phyloP scores from a whole-genome alignment of 352 stramenopile species.

The Pythium oligandrum region DNA sequence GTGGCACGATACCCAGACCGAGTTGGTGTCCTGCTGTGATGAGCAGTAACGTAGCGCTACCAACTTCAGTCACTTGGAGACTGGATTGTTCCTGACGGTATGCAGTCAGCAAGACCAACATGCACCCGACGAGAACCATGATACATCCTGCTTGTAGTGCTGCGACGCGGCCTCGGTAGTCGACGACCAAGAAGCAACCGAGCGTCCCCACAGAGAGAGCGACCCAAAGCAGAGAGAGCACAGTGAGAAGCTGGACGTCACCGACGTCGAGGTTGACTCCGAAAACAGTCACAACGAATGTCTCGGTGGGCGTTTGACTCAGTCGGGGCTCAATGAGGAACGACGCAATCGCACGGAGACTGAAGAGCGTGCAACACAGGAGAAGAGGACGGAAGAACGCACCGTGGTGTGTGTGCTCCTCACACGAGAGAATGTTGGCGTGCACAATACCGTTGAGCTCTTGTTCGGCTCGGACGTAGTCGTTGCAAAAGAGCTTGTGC shows the following conservation, averaged over 20 bases:
- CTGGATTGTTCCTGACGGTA: constrained; percentile 18
- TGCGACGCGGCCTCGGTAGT: constrained; percentile 46
- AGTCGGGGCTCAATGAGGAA: constrained; percentile 54
- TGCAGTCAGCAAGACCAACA: constrained; percentile 46
- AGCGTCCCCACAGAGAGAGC: constrained; percentile 41
- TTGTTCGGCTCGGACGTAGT: constrained; percentile 52
- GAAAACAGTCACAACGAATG: constrained; percentile 59
- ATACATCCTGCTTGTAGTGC: constrained; percentile 56
- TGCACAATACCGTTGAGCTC: constrained; percentile 76
- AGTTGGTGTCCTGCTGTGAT: constrained; percentile 62
- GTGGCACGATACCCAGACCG: constrained; percentile 48
- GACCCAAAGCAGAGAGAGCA: constrained; percentile 35
- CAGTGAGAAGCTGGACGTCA: constrained; percentile 42
- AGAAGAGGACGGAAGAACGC: constrained; percentile 68
- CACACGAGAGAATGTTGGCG: constrained; percentile 49
- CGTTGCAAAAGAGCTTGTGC: constrained; percentile 40
- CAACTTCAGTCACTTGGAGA: constrained; percentile 38
- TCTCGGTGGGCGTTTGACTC: constrained; percentile 24
- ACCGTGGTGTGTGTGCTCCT: constrained; percentile 45
- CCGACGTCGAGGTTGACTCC: constrained; percentile 49
- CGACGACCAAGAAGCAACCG: constrained; percentile 60
- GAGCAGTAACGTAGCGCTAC: constrained; percentile 56
- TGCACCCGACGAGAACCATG: constrained; percentile 36
- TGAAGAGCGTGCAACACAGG: constrained; percentile 46
- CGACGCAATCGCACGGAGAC: constrained; percentile 38